Evolutionary conservation across 2,329 filamentous ascomycete genomes (phyloP).

Genomic region (Arthrobotrys pseudoclavata): DNA sequence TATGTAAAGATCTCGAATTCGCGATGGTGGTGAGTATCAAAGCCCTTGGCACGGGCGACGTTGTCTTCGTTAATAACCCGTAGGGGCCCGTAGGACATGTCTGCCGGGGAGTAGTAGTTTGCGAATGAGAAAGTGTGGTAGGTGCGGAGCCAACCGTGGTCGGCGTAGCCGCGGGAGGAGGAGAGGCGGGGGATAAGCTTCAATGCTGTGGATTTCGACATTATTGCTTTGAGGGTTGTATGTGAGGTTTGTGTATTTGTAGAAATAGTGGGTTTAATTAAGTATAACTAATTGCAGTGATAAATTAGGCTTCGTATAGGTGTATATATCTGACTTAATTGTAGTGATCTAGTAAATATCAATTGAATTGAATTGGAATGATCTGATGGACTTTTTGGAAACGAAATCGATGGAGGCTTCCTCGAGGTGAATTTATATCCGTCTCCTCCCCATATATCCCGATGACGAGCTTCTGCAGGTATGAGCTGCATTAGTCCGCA

Average conservation of each 20-base stretch:
- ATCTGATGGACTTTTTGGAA: slow-evolving; percentile 40
- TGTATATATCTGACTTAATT: slow-evolving; percentile 14
- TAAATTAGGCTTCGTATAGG: background rate
- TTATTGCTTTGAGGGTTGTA: slow-evolving; percentile 8
- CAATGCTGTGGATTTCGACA: slow-evolving; percentile 56
- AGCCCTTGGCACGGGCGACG: slow-evolving; percentile 79
- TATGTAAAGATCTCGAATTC: slow-evolving; percentile 94
- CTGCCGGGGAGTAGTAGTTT: slow-evolving; percentile 76
- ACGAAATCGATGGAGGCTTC: slow-evolving; percentile 33
- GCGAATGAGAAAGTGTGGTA: slow-evolving; percentile 91
- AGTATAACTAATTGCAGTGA: background rate
- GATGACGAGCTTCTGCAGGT: slow-evolving; percentile 37
- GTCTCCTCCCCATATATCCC: background rate
- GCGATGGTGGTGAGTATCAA: slow-evolving; percentile 86
- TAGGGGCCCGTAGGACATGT: slow-evolving; percentile 79
- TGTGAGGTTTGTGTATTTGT: background rate
- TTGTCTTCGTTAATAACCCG: slow-evolving; percentile 92
- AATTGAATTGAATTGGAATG: slow-evolving; percentile 10
- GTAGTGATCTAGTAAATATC: slow-evolving; percentile 24
- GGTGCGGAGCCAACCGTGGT: slow-evolving; percentile 89
- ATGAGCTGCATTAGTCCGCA: slow-evolving; percentile 40
- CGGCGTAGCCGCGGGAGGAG: slow-evolving; percentile 78
- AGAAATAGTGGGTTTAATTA: background rate
- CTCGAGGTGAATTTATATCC: slow-evolving; percentile 49
- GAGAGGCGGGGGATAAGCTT: slow-evolving; percentile 81